These are phyloP conservation scores for Sphaerulina populicola DNA, from an alignment of 2,329 filamentous ascomycete genomes.

Conservation along the genomic window DNA sequence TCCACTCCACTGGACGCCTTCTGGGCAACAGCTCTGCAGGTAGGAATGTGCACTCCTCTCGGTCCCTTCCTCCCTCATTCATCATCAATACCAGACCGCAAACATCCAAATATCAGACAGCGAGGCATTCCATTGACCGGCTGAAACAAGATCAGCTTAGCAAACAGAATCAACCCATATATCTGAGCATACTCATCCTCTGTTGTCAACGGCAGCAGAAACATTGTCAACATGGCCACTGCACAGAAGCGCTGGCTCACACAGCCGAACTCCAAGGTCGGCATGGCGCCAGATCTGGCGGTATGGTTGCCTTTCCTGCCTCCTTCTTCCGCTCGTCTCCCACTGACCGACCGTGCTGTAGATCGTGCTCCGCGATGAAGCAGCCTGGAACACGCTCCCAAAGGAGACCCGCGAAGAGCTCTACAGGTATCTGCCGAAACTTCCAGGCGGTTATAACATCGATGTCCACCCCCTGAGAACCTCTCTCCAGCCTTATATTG, in stretches of 20 bases:
- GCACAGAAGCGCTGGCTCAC: constrained; percentile 26
- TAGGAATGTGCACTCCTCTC: too few species aligned
- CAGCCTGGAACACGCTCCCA: constrained; percentile 27
- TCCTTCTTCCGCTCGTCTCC: background rate
- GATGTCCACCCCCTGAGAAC: constrained; percentile 35
- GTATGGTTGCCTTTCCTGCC: constrained; percentile 13
- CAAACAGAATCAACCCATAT: background rate
- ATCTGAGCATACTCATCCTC: background rate
- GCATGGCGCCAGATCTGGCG: constrained; percentile 20
- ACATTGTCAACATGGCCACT: constrained; percentile 5
- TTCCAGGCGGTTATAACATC: constrained; percentile 32
- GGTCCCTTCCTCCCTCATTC: too few species aligned
- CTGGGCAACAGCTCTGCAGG: too few species aligned
- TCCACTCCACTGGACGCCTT: too few species aligned
- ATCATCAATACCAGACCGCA: too few species aligned
- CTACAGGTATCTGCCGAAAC: constrained; percentile 26
- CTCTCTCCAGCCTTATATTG: constrained; percentile 43
- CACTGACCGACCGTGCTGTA: constrained; percentile 8
- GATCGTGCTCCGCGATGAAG: constrained; percentile 26
- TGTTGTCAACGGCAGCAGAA: background rate
- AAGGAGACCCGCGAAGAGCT: constrained; percentile 22
- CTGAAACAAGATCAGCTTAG: background rate
- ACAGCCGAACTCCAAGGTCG: constrained; percentile 23
- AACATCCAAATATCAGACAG: background rate
- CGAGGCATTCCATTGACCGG: background rate